Evolutionary conservation across 2,329 filamentous ascomycete species (phyloP).

Genomic region (Neopestalotiopsis rosae): DNA sequence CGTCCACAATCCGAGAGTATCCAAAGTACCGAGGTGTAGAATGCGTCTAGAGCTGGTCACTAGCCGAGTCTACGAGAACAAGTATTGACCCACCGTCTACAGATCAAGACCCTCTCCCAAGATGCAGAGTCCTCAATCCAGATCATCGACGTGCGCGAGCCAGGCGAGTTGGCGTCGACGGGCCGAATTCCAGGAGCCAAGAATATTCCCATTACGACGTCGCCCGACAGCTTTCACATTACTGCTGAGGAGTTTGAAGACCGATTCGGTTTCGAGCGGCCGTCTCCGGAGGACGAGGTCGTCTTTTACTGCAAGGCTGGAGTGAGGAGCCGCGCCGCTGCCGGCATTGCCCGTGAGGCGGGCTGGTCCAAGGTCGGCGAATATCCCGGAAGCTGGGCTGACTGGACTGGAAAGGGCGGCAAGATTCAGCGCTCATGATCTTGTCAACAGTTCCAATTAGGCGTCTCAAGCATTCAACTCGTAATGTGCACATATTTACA

Average conservation of each 20-base stretch:
- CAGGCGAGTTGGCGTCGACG: slow-evolving; percentile 64
- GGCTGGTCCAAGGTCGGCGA: slow-evolving; percentile 77
- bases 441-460: background rate
- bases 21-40: background rate
- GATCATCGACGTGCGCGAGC: slow-evolving; percentile 71
- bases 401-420: slow-evolving; percentile 81
- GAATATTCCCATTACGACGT: slow-evolving; percentile 80
- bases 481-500: too few species aligned
- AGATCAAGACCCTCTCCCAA: slow-evolving; percentile 28
- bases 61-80: background rate
- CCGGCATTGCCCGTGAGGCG: slow-evolving; percentile 74
- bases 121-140: slow-evolving; percentile 15
- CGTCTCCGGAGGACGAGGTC: slow-evolving; percentile 51
- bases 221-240: slow-evolving; percentile 82
- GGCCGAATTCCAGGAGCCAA: slow-evolving; percentile 81
- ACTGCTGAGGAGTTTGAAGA: slow-evolving; percentile 80
- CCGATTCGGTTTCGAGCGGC: slow-evolving; percentile 78
- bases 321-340: slow-evolving; percentile 79
- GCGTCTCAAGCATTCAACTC: too few species aligned
- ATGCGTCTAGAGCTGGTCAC: too few species aligned
- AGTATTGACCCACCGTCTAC: background rate
- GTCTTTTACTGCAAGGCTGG: slow-evolving; percentile 96
- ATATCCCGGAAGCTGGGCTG: slow-evolving; percentile 78
- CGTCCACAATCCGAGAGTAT: background rate
- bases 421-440: slow-evolving; percentile 54